Percentiles rank a stretch among this genome's conserved stretches.
These are phyloP conservation scores for Gentiana straminea DNA, from an alignment of 257 asterid species.

Conservation along the genomic window DNA sequence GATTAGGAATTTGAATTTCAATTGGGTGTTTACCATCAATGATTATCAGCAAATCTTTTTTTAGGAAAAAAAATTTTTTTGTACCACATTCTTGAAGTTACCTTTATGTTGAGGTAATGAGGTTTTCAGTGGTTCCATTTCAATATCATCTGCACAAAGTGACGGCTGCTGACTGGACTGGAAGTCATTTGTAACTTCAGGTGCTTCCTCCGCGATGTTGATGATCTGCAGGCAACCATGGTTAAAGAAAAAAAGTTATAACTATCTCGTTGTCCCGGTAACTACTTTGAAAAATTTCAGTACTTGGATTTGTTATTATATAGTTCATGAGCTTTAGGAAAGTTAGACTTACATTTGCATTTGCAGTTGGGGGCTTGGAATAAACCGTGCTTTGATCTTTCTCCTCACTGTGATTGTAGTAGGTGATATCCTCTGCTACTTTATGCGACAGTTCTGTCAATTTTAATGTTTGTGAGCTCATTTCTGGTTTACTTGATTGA, in stretches of 20 bases:
- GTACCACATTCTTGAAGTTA: background rate
- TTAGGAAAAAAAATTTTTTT: no score
- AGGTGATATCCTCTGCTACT: conserved; percentile 12
- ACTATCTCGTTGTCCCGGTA: no score
- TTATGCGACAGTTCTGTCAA: conserved; percentile 3
- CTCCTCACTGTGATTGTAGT: conserved; percentile 19
- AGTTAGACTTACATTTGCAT: conserved; percentile 32
- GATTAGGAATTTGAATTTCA: no score
- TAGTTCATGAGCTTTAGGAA: background rate
- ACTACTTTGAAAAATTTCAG: no score
- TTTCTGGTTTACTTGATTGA: conserved; percentile 5
- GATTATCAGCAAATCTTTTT: no score
- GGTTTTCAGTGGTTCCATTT: background rate
- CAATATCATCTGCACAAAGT: conserved; percentile 4
- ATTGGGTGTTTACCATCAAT: no score
- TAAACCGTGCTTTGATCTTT: conserved; percentile 18
- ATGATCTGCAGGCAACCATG: conserved; percentile 27
- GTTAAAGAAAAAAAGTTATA: no score
- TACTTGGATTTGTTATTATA: background rate
- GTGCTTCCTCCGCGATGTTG: conserved; percentile 8
- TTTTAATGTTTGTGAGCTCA: conserved; percentile 9
- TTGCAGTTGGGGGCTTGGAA: conserved; percentile 12
- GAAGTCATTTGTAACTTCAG: conserved; percentile 18
- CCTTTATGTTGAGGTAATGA: conserved; percentile 7
- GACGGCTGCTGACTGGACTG: conserved; percentile 15